Percentiles rank a stretch among this genome's conserved stretches.
Conservation (phyloP, 2,329 filamentous ascomycete genomes). For the Helotiales sp. region DNA sequence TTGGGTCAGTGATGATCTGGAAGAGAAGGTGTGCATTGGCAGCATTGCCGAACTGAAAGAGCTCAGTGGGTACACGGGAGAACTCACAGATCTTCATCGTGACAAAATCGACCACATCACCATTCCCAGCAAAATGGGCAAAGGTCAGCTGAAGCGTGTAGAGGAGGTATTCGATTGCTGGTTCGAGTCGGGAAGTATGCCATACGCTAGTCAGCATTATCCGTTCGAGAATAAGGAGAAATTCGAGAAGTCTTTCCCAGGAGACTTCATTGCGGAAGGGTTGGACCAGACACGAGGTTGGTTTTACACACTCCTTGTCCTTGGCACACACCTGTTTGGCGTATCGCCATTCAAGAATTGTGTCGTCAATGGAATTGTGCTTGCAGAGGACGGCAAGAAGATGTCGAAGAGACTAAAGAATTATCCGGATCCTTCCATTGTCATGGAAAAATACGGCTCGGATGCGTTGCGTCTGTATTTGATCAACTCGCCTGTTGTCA, state of each 20-base stretch:
- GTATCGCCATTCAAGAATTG: constrained; percentile 89
- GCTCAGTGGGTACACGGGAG: constrained; percentile 81
- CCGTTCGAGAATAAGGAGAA: constrained; percentile 86
- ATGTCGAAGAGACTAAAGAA: constrained; percentile 98
- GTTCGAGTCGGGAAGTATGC: constrained; percentile 97
- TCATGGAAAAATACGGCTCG: constrained; percentile 87
- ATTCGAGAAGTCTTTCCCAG: constrained; percentile 80
- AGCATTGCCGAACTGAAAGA: constrained; percentile 82
- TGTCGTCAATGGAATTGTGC: constrained; percentile 92
- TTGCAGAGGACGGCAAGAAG: constrained; percentile 95
- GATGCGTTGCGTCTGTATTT: constrained; percentile 93
- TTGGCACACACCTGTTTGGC: constrained; percentile 86
- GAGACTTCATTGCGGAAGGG: constrained; percentile 92
- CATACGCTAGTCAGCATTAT: constrained; percentile 87
- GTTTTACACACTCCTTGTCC: constrained; percentile 91
- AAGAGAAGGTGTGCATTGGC: constrained; percentile 83
- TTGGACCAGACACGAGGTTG: constrained; percentile 92
- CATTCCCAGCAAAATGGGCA: constrained; percentile 86
- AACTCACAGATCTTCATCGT: constrained; percentile 83
- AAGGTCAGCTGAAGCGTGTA: constrained; percentile 76
- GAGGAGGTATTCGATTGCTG: constrained; percentile 95
- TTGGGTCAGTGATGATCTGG: constrained; percentile 87
- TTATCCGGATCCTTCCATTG: constrained; percentile 81
- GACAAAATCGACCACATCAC: constrained; percentile 94
- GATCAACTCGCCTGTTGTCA: constrained; percentile 94